Base-by-base conservation (phyloP, 352 stramenopile genomes). In the Pythium vanterpoolii region DNA sequence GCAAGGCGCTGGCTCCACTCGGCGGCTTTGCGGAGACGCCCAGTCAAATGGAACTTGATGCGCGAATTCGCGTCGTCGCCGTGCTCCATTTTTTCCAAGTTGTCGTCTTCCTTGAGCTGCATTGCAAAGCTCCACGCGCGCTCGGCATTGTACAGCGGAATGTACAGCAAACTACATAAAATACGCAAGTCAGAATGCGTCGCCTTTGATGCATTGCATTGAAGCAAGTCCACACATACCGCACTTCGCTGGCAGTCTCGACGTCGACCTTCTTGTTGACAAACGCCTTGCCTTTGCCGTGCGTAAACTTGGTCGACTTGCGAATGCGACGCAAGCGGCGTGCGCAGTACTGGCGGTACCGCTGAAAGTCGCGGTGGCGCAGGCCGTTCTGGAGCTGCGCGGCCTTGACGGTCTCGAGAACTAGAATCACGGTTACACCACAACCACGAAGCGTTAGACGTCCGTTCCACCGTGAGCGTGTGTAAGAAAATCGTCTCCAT, bases 101-200 rank as follows among this genome's bases (percentile, higher is more conserved):
- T 92, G 68, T 93, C 86, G 59, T 96, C 84, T 58, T 85, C 84
- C 66, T 91, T 96, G 23, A 96, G 78, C 68, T 96, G 86, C 88
- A 96, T 96, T 7, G 89, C 89, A 66, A 93, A 96, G 33, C 84
- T 88, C 89, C 89, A 97, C 13, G 87, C 87, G 42, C 89, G 85
- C 69, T 97, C 89, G 24, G 89, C 87, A 71, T 93, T 93, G 74
- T 96, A 94, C 49, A 97, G 76, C 44, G 83, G 86, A 43, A 97
- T 58, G 63, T 96, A 92, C 70, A 97, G 58, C 56, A 93, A 66
- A 8, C 72, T 82, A 34, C 44, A 51, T 45, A 18, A n/a, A n/a
- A n/a, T n/a, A n/a, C n/a, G n/a, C n/a, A n/a, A n/a, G n/a, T n/a
- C n/a, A n/a, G n/a, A n/a, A n/a, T n/a, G n/a, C n/a, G n/a, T n/a